phyloP scores from a whole-genome alignment of 1,284 basidiomycete species.

The Leccinum cinnamomeum region DNA sequence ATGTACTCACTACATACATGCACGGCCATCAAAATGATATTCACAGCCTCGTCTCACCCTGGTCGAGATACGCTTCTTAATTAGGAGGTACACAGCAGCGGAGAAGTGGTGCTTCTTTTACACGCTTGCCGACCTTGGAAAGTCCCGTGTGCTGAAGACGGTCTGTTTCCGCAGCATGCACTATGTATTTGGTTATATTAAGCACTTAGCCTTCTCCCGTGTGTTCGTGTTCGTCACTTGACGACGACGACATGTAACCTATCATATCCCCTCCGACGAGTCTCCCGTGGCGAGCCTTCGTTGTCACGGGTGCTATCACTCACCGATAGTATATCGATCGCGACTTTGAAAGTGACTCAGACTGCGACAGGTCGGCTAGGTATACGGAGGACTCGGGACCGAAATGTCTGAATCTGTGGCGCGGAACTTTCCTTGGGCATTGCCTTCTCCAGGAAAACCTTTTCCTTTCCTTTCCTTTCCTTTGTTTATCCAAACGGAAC shows the following conservation, averaged over 20 bases:
- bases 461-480: neutral
- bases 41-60: neutral
- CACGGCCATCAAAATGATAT: neutral
- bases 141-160: neutral
- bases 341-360: neutral
- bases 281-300: neutral
- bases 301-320: neutral
- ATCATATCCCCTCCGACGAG: no score
- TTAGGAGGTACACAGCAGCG: neutral
- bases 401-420: neutral
- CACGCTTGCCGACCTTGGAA: neutral
- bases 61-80: neutral
- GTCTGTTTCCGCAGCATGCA: neutral
- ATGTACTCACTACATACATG: neutral
- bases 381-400: no score
- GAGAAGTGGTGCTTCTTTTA: neutral
- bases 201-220: neutral
- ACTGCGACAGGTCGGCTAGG: no score
- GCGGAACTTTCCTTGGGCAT: neutral
- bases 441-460: neutral
- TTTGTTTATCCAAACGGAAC: neutral
- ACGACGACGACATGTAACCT: neutral
- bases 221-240: neutral
- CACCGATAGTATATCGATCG: no score
- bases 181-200: neutral